Base-by-base conservation (phyloP, 2,329 filamentous ascomycete genomes). In the Penicillium sp. region DNA sequence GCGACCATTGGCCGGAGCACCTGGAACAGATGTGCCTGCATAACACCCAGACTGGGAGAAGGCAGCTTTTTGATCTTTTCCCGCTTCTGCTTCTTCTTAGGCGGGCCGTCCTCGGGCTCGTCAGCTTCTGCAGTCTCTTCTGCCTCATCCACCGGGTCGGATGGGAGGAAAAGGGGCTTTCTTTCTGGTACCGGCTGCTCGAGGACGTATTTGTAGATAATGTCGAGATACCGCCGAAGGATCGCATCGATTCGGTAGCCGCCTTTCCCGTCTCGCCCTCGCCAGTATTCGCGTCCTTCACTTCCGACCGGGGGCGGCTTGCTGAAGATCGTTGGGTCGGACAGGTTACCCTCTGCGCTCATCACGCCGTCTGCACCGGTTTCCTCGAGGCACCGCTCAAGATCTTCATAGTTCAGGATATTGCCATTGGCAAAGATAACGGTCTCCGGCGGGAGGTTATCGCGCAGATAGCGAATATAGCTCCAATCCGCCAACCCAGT, bases 341-440 rank as follows among this genome's bases (percentile, higher is more conserved):
- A 91, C 0, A 98, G 77, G 64, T 96, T 95, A 0, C 89, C 93
- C 69, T 98, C 93, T 4, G 93, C 93, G 56, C 86, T 91, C 93
- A 98, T 97, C 42, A 98, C 82, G 14, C 80, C 93, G 66, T 98
- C 93, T 1, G 85, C 91, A 1, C 90, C 89, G 0, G 93, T 98
- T 4, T 77, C 87, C 40, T 82, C 79, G 16, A 98, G 72, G 62
- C 91, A 97, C 16, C 73, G 73, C 41, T 85, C 79, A 9, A 98
- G 74, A 64, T 98, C 91, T 0, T 76, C 83, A 48, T 85, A 78
- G 65, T 87, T 85, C 48, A 98, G 73, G 28, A 96, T 85, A 63
- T 98, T 98, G 10, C 93, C 93, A 67, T 98, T 98, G 3, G 93
- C 93, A 64, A 98, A 97, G 2, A 98, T 81, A 20, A 98, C 93